A percentile compares a stretch with the other conserved stretches of the same genome.
Conservation (phyloP, 805 yeast species). For the Starmerella riodocensis region DNA sequence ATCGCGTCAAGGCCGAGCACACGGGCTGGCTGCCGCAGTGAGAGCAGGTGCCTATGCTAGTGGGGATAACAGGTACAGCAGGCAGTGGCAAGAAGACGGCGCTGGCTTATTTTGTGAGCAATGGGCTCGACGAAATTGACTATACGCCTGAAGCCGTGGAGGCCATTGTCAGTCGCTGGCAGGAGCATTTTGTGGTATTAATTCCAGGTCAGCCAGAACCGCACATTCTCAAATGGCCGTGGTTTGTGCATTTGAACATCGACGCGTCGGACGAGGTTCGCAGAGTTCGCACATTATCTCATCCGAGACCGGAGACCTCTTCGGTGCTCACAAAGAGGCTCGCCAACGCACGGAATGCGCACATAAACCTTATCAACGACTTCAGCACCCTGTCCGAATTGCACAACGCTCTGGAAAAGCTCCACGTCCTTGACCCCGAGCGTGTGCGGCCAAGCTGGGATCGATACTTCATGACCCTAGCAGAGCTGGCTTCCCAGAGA, state of each 20-base stretch:
- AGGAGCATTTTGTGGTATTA: conserved; percentile 43
- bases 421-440: conserved; percentile 38
- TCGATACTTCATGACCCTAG: conserved; percentile 83
- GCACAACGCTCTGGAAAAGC: conserved; percentile 29
- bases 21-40: too few relatives aligned
- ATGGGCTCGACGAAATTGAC: conserved; percentile 37
- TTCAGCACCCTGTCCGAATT: conserved; percentile 30
- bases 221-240: conserved; percentile 47
- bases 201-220: conserved; percentile 25
- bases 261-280: conserved; percentile 58
- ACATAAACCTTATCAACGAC: conserved; percentile 46
- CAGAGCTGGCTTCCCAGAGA: conserved; percentile 82
- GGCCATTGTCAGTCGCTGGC: conserved; percentile 56
- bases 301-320: background rate
- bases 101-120: conserved; percentile 41
- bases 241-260: conserved; percentile 63
- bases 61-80: conserved; percentile 60
- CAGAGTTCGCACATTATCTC: background rate
- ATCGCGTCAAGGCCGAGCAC: too few relatives aligned
- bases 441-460: conserved; percentile 92
- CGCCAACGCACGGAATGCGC: conserved; percentile 37
- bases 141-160: conserved; percentile 34
- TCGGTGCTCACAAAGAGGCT: conserved; percentile 16
- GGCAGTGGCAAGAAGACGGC: conserved; percentile 57
- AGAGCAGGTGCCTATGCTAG: conserved; percentile 38